Conservation (phyloP, 257 asterid genomes). For the Solanum chaucha region DNA sequence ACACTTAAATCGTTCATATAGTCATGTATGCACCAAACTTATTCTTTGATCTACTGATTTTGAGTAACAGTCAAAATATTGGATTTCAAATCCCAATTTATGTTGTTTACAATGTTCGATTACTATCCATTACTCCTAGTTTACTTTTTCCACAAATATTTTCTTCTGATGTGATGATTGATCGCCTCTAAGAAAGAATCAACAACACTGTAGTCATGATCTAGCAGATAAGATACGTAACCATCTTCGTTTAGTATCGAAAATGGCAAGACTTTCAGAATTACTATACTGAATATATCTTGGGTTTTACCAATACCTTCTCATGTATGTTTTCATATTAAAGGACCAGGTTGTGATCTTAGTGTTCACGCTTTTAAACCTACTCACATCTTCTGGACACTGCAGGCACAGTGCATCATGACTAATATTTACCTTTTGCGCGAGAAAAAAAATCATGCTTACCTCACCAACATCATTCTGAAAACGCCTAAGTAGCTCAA, state of each 20-base stretch:
- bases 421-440: background rate
- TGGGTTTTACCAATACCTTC: background rate
- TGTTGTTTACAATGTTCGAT: background rate
- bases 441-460: background rate
- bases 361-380: background rate
- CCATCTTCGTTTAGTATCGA: background rate
- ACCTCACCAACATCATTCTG: constrained; percentile 91
- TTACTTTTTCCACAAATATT: background rate
- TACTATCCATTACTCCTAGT: background rate
- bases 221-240: background rate
- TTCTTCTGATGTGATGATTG: background rate
- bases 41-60: background rate
- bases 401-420: background rate
- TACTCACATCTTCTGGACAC: background rate
- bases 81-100: background rate
- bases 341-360: background rate
- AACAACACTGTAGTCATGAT: background rate
- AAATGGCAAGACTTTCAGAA: background rate
- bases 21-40: background rate
- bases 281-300: background rate
- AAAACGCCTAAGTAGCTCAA: constrained; percentile 77
- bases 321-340: background rate
- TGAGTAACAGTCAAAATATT: background rate
- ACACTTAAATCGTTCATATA: background rate
- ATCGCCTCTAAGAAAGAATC: background rate